Base-by-base conservation (phyloP, 768 basidiomycete species). In the Omphalotus guepiniiformis region DNA sequence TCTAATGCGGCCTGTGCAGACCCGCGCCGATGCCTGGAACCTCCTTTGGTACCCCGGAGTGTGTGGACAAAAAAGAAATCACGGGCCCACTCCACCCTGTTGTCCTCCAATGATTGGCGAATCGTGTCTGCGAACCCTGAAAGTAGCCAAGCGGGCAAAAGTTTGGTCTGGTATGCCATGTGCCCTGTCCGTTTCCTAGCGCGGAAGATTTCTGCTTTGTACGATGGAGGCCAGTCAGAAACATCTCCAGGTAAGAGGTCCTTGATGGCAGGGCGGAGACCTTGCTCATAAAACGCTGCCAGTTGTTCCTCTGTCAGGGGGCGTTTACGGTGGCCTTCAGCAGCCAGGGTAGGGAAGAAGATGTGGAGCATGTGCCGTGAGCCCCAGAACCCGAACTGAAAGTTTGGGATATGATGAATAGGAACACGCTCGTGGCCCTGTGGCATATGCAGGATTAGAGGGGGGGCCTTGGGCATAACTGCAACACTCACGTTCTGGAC, bases 331-430 rank as follows among this genome's bases (percentile, higher is more conserved):
- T 6, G n/a, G 13, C 28, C 19, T 1, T 48, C 29, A 15, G 34
- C 16, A 35, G 54, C 61, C 3, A 67, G 57, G 0, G 9, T 30
- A 0, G 64, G 65, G 36, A 68, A 61, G 11, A 67, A 53, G 12
- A 61, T 48, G 19, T 59, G 53, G 2, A 67, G 30, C 16, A 53
- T 27, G 25, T 51, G 52, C 15, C 53, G 55, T 4, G 27, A 16
- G 0, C 42, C 55, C 46, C 57, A 66, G 9, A 46, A 54, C 1
- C 53, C 63, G 16, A 64, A 39, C 39, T 56, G 45, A 6, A 65
- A 42, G 48, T 67, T 67, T 1, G 63, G 64, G 2, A 68, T 57
- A 2, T 53, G 46, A 38, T 68, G 62, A 1, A 60, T 40, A 0
- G 55, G 49, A 9, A 55, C 47, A 32, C 2, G 15, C 15, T 13